Base-by-base conservation (phyloP, 2,329 filamentous ascomycete species). In the Fusarium pseudoanthophilum region DNA sequence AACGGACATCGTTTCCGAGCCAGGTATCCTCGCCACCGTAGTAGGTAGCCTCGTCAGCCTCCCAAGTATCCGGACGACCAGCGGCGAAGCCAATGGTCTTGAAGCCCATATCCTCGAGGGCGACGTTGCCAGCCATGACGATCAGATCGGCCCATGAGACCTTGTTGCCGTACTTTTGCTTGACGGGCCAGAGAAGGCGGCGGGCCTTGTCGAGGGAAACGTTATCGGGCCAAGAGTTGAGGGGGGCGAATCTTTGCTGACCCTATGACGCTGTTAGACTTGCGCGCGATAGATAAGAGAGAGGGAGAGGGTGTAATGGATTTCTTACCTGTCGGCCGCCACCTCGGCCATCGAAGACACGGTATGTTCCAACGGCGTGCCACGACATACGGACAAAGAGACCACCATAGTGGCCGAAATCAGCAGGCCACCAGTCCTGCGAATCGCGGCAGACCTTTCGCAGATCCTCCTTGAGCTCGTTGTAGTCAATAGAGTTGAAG, bases 121-220 rank as follows among this genome's bases (percentile, higher is more conserved):
- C 92, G 30, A 94, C 92, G 80, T 94, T 94, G 75, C 92, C 92
- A 40, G 91, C 88, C 62, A 94, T 87, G 64, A 94, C 86, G 52
- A 92, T 81, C 67, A 95, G 84, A 79, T 95, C 92, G 32, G 92
- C 90, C 92, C 92, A 95, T 1, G 92, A 94, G 82, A 95, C 92
- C 86, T 92, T 93, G 86, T 89, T 90, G 80, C 92, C 92, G 77
- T 95, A 95, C 88, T 95, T 95, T 76, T 93, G 92, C 88, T 95
- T 95, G 84, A 95, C 90, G 73, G 92, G 92, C 91, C 78, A 94
- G 55, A 95, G 85, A 67, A 95, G 88, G 72, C 92, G 92, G 67
- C 92, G 92, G 49, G 92, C 92, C 88, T 95, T 95, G 88, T 95
- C 92, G 67, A 95, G 88, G 75, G 86, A 91, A 78, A 90, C 91